Conservation (phyloP, 352 stramenopile genomes). For the Globisporangium spiculum region DNA sequence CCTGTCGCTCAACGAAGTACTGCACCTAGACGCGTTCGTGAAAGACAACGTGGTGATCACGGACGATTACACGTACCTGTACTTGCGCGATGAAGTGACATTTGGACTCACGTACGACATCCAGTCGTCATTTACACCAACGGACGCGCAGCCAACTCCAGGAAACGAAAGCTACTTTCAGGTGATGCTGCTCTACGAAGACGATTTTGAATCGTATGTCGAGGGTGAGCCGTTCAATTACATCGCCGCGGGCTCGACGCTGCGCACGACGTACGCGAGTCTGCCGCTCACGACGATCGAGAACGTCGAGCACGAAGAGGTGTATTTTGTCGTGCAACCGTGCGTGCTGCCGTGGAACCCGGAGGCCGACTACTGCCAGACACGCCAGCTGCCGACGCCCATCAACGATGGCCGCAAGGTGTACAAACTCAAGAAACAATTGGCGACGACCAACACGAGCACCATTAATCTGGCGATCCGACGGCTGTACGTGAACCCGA, state of each 20-base stretch:
- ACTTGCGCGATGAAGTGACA: constrained; percentile 59
- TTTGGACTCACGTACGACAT: constrained; percentile 61
- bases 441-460: constrained; percentile 2
- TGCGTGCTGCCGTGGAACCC: constrained; percentile 37
- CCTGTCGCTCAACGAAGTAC: constrained; percentile 50
- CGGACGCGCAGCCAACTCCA: background rate
- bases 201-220: constrained; percentile 50
- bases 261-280: constrained; percentile 49
- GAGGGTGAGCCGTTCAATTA: constrained; percentile 43
- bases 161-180: constrained; percentile 42
- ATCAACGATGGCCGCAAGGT: constrained; percentile 42
- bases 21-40: constrained; percentile 63
- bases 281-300: constrained; percentile 44
- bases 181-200: constrained; percentile 49
- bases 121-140: constrained; percentile 19
- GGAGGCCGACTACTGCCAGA: constrained; percentile 36
- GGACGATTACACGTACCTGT: constrained; percentile 53
- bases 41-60: constrained; percentile 46
- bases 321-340: constrained; percentile 64
- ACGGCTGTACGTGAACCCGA: constrained; percentile 57
- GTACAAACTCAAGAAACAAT: constrained; percentile 36
- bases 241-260: constrained; percentile 29
- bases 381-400: constrained; percentile 30
- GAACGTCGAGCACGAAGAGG: constrained; percentile 42
- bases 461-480: constrained; percentile 22